These are phyloP conservation scores for Kernera saxatilis DNA, from an alignment of 345 rosid genomes.

Conservation along the genomic window DNA sequence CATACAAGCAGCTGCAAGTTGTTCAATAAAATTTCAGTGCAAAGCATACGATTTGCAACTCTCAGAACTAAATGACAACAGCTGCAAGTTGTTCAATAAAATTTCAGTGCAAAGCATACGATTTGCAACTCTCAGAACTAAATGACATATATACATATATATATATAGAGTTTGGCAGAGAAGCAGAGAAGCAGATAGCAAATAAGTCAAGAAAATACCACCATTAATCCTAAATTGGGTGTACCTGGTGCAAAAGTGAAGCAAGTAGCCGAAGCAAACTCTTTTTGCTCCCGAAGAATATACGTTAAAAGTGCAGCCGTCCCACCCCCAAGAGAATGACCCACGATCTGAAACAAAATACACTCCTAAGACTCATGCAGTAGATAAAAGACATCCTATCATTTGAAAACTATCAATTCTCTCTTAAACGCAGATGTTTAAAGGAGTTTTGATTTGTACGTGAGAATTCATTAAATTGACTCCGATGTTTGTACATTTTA, in stretches of 20 bases:
- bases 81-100: slow-evolving; percentile 49
- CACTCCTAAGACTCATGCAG: slow-evolving; percentile 1
- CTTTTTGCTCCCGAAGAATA: slow-evolving; percentile 82
- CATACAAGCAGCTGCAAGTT: slow-evolving; percentile 91
- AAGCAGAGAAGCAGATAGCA: not conserved
- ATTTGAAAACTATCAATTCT: not conserved
- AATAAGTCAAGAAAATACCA: not conserved
- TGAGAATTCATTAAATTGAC: not conserved
- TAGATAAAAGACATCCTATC: not conserved
- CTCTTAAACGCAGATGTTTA: not conserved
- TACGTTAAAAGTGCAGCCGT: slow-evolving; percentile 92
- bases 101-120: slow-evolving; percentile 10
- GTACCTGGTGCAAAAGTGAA: slow-evolving; percentile 94
- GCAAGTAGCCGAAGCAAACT: slow-evolving; percentile 73
- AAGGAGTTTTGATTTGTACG: not conserved
- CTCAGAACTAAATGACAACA: slow-evolving; percentile 32
- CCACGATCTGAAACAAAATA: slow-evolving; percentile 62
- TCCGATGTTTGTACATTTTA: not conserved
- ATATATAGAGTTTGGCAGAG: not conserved
- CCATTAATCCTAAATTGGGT: not conserved
- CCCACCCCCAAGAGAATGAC: slow-evolving; percentile 98
- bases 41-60: not conserved
- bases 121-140: not conserved
- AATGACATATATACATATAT: not conserved
- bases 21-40: slow-evolving; percentile 25